Evolutionary conservation across 176 grass and related monocot species (phyloP), one percentile per base, ranked within the genome.

Genomic region (Musa itinerans): DNA sequence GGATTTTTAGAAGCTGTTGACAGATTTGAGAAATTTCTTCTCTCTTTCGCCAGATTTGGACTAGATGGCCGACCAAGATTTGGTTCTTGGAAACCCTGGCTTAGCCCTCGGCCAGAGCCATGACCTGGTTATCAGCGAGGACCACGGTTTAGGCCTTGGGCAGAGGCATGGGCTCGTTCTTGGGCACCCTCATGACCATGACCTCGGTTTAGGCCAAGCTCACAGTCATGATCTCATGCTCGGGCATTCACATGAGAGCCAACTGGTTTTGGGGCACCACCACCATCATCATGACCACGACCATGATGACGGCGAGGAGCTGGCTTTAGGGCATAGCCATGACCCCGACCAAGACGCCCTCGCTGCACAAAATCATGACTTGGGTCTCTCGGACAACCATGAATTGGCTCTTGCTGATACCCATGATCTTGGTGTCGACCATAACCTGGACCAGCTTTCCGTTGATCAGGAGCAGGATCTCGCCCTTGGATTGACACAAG

Each of bases 31-130:
- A 57, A 79, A 70, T 57, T 19, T 59, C 34, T 21, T 71, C 54
- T 50, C 63, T 43, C 34, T 43, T 43, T 43, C 34, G 34, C 26
- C 57, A 68, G 20, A 69, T 67, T 10, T 22, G 79, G 80, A 78
- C 16, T 57, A 72, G 66, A 99, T 99, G 95, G 88, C 95, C 9
- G 91, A 83, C 80, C 90, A 94, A 59, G 90, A 98, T 73, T 82
- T 99, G 78, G 88, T 86, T 25, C 90, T 99, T 50, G 90, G 95
- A 71, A 86, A 90, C 66, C 83, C 89, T 2, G 93, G 92, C 63
- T 79, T 96, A 17, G 93, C 79, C 49, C 73, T 96, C 70, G 92
- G 92, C 57, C 92, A 87, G 74, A 90, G 79, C 26, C 85, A 90
- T 62, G 52, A 74, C 27, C 89, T 86, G 13, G 79, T 80, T 23